Evolutionary conservation across 805 yeast species (phyloP), one percentile per base, ranked within the genome.

Genomic region (Saccharomycopsis sp.): DNA sequence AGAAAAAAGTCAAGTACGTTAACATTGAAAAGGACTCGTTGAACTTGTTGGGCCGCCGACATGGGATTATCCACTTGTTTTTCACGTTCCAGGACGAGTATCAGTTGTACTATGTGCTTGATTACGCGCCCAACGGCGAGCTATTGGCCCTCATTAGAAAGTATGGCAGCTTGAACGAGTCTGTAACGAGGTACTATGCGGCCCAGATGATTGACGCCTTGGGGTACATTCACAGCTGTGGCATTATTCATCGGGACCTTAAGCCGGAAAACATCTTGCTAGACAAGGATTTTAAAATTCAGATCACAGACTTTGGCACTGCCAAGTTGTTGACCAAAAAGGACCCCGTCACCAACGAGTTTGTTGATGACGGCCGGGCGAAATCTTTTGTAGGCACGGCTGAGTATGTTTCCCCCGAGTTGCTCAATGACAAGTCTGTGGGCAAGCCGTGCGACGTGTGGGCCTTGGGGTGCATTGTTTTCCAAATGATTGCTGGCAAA

Each of bases 381-480:
- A 78, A 73, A 49, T 82, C 92, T 0, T 83, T 83, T 61, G 94
- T 83, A 21, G 94, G 94, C 3, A 82, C 89, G 0, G 89, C 89
- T 0, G 89, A 81, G 51, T 81, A 81, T 52, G 88, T 82, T 5
- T 78, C 88, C 0, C 94, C 94, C 0, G 94, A 83, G 52, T 61
- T 83, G 29, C 62, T 83, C 45, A 84, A 79, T 48, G 82, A 72
- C 52, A 82, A 80, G 52, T 78, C 75, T 42, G 84, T 86, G 0
- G 96, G 97, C 1, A 80, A 79, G 52, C 95, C 97, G 0, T 82
- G 96, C 2, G 98, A 92, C 62, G 78, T 92, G 12, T 92, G 98
- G 98, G 87, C 97, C 16, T 83, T 95, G 61, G 98, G 98, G 0
- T 87, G 97, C 58, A 89, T 92, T 3, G 66, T 92, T 1, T 89